Evolutionary conservation across 139 green algal genomes (phyloP), one percentile per base, ranked within the genome.

Genomic region (Closterium sp.): DNA sequence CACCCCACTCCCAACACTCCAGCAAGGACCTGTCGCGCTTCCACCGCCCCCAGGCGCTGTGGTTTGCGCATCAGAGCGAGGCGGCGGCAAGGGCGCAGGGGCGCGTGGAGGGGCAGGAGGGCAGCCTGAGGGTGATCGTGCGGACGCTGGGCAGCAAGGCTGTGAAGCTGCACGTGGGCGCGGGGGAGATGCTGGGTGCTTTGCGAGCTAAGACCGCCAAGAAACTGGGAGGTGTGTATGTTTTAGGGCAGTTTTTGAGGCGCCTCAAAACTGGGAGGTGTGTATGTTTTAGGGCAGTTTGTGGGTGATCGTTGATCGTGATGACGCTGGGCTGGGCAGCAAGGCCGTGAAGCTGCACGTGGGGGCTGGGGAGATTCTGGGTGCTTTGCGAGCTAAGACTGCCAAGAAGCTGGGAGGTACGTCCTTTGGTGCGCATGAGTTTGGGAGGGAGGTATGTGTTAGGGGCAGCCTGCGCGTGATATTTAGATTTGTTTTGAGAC

Each of bases 11-110:
- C 42, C 42, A 5, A 13, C 13, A 85, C 28, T 29, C n/a, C 50
- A 85, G 45, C 86, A 62, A 89, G 30, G 94, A 95, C 42, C 17
- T 95, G 10, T 89, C 90, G 10, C 89, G 95, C 50, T 96, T 96
- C 94, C 95, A 96, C 92, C 94, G 95, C 9, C 95, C 95, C 0
- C 70, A 91, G 9, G 79, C 86, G 42, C 9, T 27, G 88, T 89
- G 92, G 91, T 87, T 88, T 24, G 85, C 92, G 17, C 34, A 79
- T 3, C 86, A 89, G 27, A 92, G 89, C 30, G 31, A 45, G 30
- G 22, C 30, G 21, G 92, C 92, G 9, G 73, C 85, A 5, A 32
- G 87, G 92, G 19, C 70, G 21, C 31, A 34, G 17, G 91, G 91
- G 31, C 19, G 62, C 7, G 4, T 50, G 7, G 38, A 50, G 38